Evolutionary conservation across 176 grass and related monocot genomes (phyloP).

Genomic region (Bothriochloa decipiens): DNA sequence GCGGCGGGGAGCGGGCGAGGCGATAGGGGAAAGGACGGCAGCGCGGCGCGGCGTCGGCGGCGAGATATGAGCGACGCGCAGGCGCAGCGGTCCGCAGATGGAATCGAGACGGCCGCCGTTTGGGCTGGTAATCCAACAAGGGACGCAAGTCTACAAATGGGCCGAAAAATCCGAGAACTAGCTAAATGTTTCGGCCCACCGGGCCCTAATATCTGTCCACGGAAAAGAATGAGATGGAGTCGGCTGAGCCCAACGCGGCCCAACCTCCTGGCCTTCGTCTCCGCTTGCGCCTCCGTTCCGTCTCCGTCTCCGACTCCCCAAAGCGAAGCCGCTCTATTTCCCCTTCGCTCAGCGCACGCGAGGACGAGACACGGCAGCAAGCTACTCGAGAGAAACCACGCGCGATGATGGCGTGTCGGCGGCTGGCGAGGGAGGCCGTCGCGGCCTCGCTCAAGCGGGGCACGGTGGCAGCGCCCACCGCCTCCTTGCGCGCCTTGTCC

Average conservation of each 20-base stretch:
- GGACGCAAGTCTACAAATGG: background rate
- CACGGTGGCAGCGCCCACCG: background rate
- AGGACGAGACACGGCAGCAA: background rate
- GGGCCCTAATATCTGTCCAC: background rate
- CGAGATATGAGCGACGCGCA: background rate
- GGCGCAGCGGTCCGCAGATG: background rate
- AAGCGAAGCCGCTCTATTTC: background rate
- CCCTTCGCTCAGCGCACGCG: background rate
- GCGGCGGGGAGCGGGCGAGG: background rate
- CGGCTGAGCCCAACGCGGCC: background rate
- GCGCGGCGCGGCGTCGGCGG: background rate
- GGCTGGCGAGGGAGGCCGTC: slow-evolving; percentile 1
- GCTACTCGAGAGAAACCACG: background rate
- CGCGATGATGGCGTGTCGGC: slow-evolving; percentile 46
- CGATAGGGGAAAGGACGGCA: background rate
- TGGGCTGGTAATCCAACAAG: background rate
- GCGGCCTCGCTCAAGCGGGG: slow-evolving; percentile 28
- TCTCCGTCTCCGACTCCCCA: background rate
- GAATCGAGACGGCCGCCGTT: background rate
- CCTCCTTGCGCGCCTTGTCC: slow-evolving; percentile 24
- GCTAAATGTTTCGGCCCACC: background rate
- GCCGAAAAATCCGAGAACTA: background rate
- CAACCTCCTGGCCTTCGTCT: background rate
- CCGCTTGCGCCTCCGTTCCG: background rate
- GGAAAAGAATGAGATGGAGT: background rate